These are phyloP conservation scores for Camillea tinctor DNA, from an alignment of 2,329 filamentous ascomycete species.

Conservation along the genomic window DNA sequence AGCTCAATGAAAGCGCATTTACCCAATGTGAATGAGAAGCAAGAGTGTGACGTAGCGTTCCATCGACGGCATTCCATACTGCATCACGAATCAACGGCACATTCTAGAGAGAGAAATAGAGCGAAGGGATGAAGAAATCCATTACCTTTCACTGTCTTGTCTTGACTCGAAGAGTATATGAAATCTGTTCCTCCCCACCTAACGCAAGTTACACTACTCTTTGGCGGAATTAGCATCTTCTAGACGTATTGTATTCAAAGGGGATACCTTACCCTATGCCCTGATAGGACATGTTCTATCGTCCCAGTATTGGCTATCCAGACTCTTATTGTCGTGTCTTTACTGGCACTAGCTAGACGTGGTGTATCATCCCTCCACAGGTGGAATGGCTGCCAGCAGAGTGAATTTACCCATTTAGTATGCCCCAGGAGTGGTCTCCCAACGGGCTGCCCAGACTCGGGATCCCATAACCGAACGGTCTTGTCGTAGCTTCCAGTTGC, in stretches of 20 bases:
- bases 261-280: constrained; percentile 58
- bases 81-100: constrained; percentile 42
- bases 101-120: neutral
- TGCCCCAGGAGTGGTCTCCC: constrained; percentile 79
- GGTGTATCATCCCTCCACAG: constrained; percentile 71
- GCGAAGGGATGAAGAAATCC: neutral
- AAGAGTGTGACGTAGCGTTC: constrained; percentile 77
- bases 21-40: constrained; percentile 89
- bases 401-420: constrained; percentile 80
- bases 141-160: constrained; percentile 68
- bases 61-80: constrained; percentile 80
- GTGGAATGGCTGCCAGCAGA: constrained; percentile 94
- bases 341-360: constrained; percentile 81
- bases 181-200: constrained; percentile 89
- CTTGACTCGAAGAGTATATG: constrained; percentile 83
- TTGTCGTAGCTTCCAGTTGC: constrained; percentile 94
- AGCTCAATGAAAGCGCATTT: constrained; percentile 91
- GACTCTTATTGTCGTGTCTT: constrained; percentile 83
- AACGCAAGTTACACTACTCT: constrained; percentile 84
- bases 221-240: neutral
- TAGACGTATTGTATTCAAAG: neutral
- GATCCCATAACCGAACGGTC: constrained; percentile 85
- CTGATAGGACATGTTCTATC: constrained; percentile 79
- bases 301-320: constrained; percentile 79
- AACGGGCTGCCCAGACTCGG: constrained; percentile 72